Base-by-base conservation (phyloP, 139 green algal genomes). In the Desmodesmus armatus region DNA sequence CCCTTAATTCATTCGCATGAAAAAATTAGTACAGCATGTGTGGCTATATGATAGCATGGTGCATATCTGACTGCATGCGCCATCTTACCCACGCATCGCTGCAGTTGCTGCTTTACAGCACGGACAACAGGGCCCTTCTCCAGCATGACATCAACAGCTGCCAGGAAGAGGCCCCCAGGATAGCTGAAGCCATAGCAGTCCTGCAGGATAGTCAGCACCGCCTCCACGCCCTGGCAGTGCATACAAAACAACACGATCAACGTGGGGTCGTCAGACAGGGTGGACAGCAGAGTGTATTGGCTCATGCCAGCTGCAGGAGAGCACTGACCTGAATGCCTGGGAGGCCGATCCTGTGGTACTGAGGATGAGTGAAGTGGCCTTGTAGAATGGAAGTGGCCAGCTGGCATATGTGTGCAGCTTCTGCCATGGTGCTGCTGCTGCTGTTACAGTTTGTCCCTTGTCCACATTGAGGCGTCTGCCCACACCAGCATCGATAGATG, bases 131-230 rank as follows among this genome's bases (percentile, higher is more conserved):
- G 21, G 6, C 19, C 17, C 55, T 71, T 82, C 37, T 71, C 76
- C 5, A 82, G 55, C 76, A 82, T 71, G 9, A 82, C 58, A 37
- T 82, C 76, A 55, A 82, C 76, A 40, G 76, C 76, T 27, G 55
- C 76, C 37, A 82, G 53, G 76, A 82, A 82, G 0, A 55, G 25
- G 9, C 76, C 76, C 2, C 76, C 76, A 17, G 76, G 76, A 37
- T 82, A 40, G n/a, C 25, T 39, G 55, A 67, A 82, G 21, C 76
- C 55, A 40, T 71, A 82, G 37, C 76, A 71, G 55, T 82, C 76
- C 5, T 55, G 53, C 41, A 82, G 76, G 55, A 82, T 33, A 9
- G 39, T 17, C 33, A 82, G 25, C 23, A 82, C 25, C 40, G 76
- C 76, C 76, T 82, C 76, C 37, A 82, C 76, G n/a, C 76, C 76